Base-by-base conservation (phyloP, 768 basidiomycete species). In the Kwoniella dendrophila region DNA sequence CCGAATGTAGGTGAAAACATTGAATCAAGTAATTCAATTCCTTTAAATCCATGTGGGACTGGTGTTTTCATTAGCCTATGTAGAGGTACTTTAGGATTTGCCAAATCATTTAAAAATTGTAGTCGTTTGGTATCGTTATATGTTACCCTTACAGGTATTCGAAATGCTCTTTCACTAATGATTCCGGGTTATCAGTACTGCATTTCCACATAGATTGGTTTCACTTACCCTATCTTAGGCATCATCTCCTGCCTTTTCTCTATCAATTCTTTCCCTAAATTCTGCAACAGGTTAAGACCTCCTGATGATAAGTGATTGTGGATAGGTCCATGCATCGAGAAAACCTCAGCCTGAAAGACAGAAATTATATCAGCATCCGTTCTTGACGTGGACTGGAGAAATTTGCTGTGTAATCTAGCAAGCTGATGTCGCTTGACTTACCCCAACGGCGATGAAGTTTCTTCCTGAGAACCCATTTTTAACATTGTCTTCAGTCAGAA, bases 401-500 rank as follows among this genome's bases (percentile, higher is more conserved):
- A n/a, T n/a, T n/a, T 6, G 11, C 41, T 43, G 41, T 20, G 12
- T 11, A 43, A 6, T 6, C 6, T 14, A 20, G 18, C 41, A 11
- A 20, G 16, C 30, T 6, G 5, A 34, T n/a, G 32, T 22, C 8
- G 49, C 5, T 26, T 7, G 0, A 58, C 67, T 63, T 52, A 71
- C 67, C 18, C 65, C 64, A 16, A 69, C 62, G n/a, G 68, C 66
- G 26, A 72, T 62, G 47, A 67, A 69, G 20, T 61, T 58, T 48
- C 68, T 71, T 32, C 69, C 68, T 14, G 64, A 53, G 47, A 70
- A 78, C 2, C 77, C 77, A 61, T 73, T 73, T 56, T 74, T 73
- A 58, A 78, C 77, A 55, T 74, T 76, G 32, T 74, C 70, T 54
- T 70, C 75, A 2, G 77, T 78, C n/a, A 78, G 55, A 0, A 72